Percentiles rank a stretch among this genome's conserved stretches.
Conservation (phyloP, 1,284 basidiomycete genomes). For the Farysia itapuensis region DNA sequence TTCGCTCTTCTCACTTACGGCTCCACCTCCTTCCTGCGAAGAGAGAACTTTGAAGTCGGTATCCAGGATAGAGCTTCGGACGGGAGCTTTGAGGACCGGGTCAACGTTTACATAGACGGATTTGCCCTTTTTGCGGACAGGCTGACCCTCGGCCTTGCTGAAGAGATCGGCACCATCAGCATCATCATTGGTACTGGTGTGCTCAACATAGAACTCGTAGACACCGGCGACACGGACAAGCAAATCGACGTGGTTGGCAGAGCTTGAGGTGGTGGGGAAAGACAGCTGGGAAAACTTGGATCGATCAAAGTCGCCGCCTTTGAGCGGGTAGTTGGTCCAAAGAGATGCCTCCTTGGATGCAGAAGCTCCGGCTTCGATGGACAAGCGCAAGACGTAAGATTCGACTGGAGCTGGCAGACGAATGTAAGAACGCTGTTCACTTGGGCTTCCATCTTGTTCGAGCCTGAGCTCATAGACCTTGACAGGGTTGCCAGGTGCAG, state of each 20-base stretch:
- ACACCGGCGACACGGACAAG: conserved; percentile 41
- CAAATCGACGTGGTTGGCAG: conserved; percentile 34
- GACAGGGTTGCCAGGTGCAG: conserved; percentile 8
- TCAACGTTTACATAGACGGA: conserved; percentile 54
- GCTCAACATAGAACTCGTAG: conserved; percentile 54
- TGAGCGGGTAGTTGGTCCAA: conserved; percentile 46
- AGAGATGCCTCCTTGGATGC: conserved; percentile 42
- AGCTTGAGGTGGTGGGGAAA: conserved; percentile 14
- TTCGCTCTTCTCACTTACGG: conserved; percentile 12
- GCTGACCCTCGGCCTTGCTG: conserved; percentile 5
- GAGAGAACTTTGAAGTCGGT: conserved; percentile 11
- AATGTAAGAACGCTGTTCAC: conserved; percentile 39
- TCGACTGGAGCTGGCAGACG: conserved; percentile 45
- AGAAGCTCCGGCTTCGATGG: conserved; percentile 41
- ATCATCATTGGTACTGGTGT: conserved; percentile 27
- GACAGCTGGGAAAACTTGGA: conserved; percentile 69
- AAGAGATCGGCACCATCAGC: conserved; percentile 8
- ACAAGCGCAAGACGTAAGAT: conserved; percentile 49
- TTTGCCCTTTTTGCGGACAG: conserved; percentile 23
- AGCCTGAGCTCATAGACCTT: conserved; percentile 45
- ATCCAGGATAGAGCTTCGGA: conserved; percentile 36
- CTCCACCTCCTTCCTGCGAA: conserved; percentile 33
- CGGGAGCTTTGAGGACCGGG: conserved; percentile 40
- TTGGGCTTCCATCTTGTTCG: conserved; percentile 50
- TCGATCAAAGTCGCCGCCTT: conserved; percentile 74